Evolutionary conservation across 1,284 basidiomycete genomes (phyloP), one percentile per base, ranked within the genome.

Genomic region (Ceratobasidium papillatum): DNA sequence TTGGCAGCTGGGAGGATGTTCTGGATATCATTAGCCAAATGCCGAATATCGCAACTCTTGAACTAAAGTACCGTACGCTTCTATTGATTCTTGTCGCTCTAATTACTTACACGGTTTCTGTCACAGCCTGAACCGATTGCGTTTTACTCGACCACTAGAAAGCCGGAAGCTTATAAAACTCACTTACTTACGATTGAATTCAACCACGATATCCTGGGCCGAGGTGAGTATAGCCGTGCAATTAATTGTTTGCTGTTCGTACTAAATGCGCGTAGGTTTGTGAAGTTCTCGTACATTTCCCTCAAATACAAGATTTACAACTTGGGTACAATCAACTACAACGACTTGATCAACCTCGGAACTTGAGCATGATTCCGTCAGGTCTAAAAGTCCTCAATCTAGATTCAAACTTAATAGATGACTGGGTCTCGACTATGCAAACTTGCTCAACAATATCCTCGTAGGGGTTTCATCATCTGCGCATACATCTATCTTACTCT

Each of bases 161-260:
- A 68, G 49, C 27, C 52, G 19, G 11, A 27, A 51, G 22, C 17
- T 76, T 47, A 65, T 62, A 27, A 43, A 52, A 22, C 49, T 75
- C 49, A 74, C 80, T 97, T 54, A 93, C 77, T 83, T 98, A 51
- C 88, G 92, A 71, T 82, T 98, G n/a, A 96, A 94, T 79, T 86
- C 84, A 58, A 93, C 92, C 0, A 82, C 90, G 30, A 85, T 90
- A 45, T 84, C 85, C 34, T 97, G 94, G 95, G 78, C 79, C 45
- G 90, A 93, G 78, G 88, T 93, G 45, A 74, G 3, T 59, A 22
- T 41, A 82, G 75, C 11, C 68, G 36, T 54, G 47, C 25, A 43
- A 12, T 9, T 25, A 61, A 11, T 38, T 58, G 7, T n/a, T 2
- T n/a, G 3, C 12, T 17, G 51, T 34, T 62, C n/a, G 34, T 47